Conservation (phyloP, 768 basidiomycete genomes). For the Amanita rubescens region DNA sequence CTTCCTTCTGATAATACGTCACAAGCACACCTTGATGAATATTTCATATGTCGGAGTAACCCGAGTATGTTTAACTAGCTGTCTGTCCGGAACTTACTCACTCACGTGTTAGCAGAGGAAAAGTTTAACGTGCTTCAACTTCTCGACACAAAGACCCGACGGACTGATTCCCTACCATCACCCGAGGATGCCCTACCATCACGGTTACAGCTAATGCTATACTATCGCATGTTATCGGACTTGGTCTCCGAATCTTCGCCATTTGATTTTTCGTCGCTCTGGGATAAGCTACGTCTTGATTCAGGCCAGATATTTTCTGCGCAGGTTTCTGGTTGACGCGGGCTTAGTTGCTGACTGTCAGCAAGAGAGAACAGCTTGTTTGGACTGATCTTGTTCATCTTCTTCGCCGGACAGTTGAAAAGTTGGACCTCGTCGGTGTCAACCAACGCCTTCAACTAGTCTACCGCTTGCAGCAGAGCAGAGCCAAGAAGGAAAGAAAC, state of each 20-base stretch:
- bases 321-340: constrained; percentile 38
- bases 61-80: neutral
- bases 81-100: neutral
- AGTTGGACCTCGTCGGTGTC: constrained; percentile 25
- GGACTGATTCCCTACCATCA: constrained; percentile 38
- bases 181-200: constrained; percentile 52
- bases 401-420: constrained; percentile 24
- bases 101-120: neutral
- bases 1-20: neutral
- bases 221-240: constrained; percentile 54
- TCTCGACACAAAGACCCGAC: constrained; percentile 69
- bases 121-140: constrained; percentile 29
- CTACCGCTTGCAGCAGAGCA: constrained; percentile 37
- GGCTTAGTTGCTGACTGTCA: constrained; percentile 20
- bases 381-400: constrained; percentile 29
- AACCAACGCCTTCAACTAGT: constrained; percentile 38
- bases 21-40: neutral
- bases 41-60: neutral
- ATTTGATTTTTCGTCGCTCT: constrained; percentile 49
- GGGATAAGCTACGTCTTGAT: constrained; percentile 39
- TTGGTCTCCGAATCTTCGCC: constrained; percentile 36
- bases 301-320: constrained; percentile 39
- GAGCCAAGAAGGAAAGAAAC: constrained; percentile 15
- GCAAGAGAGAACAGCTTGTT: constrained; percentile 21
- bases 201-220: constrained; percentile 72